Evolutionary conservation across 108 stramenopile genomes (phyloP), one percentile per base, ranked within the genome.

Genomic region (Cyclotella cryptica): DNA sequence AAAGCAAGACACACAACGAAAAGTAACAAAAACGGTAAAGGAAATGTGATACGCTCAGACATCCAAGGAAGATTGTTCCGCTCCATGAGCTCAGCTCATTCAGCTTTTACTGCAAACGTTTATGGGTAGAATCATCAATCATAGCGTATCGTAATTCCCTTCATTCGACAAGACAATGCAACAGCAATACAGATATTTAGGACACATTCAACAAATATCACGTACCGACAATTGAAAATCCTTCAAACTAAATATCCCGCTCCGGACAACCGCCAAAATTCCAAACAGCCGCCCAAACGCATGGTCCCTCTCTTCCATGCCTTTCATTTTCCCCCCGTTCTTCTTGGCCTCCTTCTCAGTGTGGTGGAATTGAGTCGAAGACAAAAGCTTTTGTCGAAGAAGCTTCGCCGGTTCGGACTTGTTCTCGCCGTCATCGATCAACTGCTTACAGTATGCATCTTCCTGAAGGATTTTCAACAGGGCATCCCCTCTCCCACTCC

Each of bases 231-330:
- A 66, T 54, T 68, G 73, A 70, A 69, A 57, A 29, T 66, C 68
- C 41, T 62, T 57, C 44, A 58, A 55, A 5, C 66, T 44, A 41
- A 84, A 78, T 28, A 92, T 87, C 9, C 87, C 86, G 76, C 92
- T 93, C 39, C 91, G 76, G 18, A 88, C 83, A 42, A 95, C 71
- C 11, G 86, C 85, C 52, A 91, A 77, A 60, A 95, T 87, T 18
- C 94, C 94, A 88, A 95, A 95, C 52, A 95, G 58, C 59, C 92
- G 71, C 24, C 92, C 94, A 84, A 93, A 95, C 14, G 85, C 80
- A 82, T 93, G 84, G 66, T 95, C 94, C 17, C 92, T 75, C 75
- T 90, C 89, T 77, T 95, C 92, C 39, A 89, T 87, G 14, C 88
- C 89, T 73, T 91, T 94, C 69, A 88, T 84, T 77, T 86, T 87